Conservation (phyloP, 257 asterid genomes). For the Lavandula angustifolia region DNA sequence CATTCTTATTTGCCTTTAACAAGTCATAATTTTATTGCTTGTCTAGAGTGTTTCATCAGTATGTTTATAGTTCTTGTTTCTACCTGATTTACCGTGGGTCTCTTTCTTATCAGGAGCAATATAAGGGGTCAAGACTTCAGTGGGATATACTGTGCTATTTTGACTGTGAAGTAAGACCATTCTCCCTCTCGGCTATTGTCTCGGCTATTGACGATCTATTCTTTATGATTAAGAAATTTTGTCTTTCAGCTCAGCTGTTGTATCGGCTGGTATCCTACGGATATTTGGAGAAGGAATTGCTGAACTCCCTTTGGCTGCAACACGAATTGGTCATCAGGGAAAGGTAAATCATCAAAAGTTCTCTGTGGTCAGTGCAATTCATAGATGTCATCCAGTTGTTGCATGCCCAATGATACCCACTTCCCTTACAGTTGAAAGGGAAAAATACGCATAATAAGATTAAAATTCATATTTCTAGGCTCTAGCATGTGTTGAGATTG, state of each 20-base stretch:
- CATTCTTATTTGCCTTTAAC: constrained; percentile 22
- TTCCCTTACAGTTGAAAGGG: background rate
- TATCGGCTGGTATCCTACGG: constrained; percentile 89
- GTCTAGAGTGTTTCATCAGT: constrained; percentile 20
- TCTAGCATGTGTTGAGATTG: constrained; percentile 3
- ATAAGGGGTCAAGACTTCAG: constrained; percentile 93
- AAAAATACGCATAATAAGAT: background rate
- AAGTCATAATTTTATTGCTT: constrained; percentile 13
- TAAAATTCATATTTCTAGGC: background rate
- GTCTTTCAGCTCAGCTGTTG: constrained; percentile 80
- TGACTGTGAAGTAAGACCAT: constrained; percentile 73
- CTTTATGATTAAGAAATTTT: constrained; percentile 27
- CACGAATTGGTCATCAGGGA: constrained; percentile 70
- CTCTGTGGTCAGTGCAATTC: background rate
- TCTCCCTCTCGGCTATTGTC: constrained; percentile 15
- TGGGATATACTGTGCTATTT: constrained; percentile 93
- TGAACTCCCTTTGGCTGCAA: constrained; percentile 96
- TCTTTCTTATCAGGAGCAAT: constrained; percentile 68
- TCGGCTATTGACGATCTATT: constrained; percentile 25
- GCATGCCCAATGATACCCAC: background rate
- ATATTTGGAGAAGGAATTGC: constrained; percentile 91
- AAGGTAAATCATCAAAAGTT: constrained; percentile 55
- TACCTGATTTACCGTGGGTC: background rate
- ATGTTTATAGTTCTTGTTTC: constrained; percentile 15
- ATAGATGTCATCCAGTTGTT: background rate